Conservation (phyloP, 768 basidiomycete species). For the Astraeus odoratus region DNA sequence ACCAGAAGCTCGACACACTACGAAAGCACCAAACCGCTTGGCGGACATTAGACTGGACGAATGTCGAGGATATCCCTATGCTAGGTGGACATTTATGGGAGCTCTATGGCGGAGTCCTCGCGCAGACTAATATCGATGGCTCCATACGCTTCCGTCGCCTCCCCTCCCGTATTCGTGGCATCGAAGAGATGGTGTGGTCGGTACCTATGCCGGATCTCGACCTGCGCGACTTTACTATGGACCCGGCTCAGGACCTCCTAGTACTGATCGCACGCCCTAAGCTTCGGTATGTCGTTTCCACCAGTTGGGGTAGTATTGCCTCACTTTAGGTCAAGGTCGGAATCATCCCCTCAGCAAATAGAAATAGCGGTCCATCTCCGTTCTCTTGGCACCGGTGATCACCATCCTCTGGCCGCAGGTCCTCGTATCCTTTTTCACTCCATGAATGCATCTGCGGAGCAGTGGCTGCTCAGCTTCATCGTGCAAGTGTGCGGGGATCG, state of each 20-base stretch:
- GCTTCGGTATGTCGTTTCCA: slow-evolving; percentile 24
- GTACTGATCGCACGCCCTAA: slow-evolving; percentile 38
- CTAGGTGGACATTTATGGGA: slow-evolving; percentile 44
- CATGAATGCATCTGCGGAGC: slow-evolving; percentile 14
- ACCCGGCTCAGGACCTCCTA: slow-evolving; percentile 60
- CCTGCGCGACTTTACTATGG: slow-evolving; percentile 56
- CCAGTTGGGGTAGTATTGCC: slow-evolving; percentile 1
- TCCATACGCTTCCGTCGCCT: slow-evolving; percentile 40
- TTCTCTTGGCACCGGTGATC: slow-evolving; percentile 37
- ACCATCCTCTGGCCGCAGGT: slow-evolving; percentile 38
- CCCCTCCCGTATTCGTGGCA: slow-evolving; percentile 42
- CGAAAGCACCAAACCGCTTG: slow-evolving; percentile 33
- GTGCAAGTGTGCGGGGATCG: slow-evolving; percentile 52
- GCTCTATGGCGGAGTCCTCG: slow-evolving; percentile 52
- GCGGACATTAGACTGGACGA: slow-evolving; percentile 32
- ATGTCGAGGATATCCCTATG: slow-evolving; percentile 32
- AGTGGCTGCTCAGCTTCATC: slow-evolving; percentile 29
- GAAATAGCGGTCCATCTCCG: slow-evolving; percentile 35
- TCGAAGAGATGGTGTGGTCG: slow-evolving; percentile 40
- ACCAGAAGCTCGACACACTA: slow-evolving; percentile 34
- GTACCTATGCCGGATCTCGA: slow-evolving; percentile 28
- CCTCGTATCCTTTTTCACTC: slow-evolving; percentile 26
- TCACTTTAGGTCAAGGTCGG: slow-evolving; percentile 7
- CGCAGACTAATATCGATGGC: slow-evolving; percentile 26
- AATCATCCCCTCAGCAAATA: slow-evolving; percentile 10